Evolutionary conservation across 2,329 filamentous ascomycete species (phyloP).

Genomic region (Aspergillus brunneoviolaceus): DNA sequence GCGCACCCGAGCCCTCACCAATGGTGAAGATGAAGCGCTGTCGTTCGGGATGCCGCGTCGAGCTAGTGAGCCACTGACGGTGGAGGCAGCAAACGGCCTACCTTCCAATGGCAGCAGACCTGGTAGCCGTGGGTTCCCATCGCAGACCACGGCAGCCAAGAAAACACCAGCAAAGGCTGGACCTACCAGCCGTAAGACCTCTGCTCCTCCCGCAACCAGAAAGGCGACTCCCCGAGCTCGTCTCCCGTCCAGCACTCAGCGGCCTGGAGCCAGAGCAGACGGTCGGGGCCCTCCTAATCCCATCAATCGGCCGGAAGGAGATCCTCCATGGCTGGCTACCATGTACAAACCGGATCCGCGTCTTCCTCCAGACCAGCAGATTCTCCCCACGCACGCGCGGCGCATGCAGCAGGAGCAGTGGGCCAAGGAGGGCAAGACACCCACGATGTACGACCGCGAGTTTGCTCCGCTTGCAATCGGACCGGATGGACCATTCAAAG

Average conservation of each 20-base stretch:
- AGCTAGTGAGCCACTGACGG: constrained; percentile 57
- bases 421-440: constrained; percentile 87
- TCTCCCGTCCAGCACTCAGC: constrained; percentile 41
- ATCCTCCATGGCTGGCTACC: constrained; percentile 90
- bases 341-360: constrained; percentile 96
- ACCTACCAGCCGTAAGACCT: constrained; percentile 38
- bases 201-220: constrained; percentile 38
- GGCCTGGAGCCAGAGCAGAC: constrained; percentile 64
- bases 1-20: constrained; percentile 59
- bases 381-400: constrained; percentile 89
- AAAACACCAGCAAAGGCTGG: constrained; percentile 31
- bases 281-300: constrained; percentile 50
- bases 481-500: constrained; percentile 32
- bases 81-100: constrained; percentile 25
- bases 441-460: constrained; percentile 80
- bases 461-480: constrained; percentile 71
- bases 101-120: constrained; percentile 32
- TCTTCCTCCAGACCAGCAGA: constrained; percentile 89
- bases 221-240: constrained; percentile 42
- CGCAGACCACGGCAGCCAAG: constrained; percentile 32
- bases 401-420: constrained; percentile 91
- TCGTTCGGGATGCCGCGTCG: constrained; percentile 63
- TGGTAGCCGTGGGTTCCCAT: constrained; percentile 31
- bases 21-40: constrained; percentile 61
- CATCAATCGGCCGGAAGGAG: constrained; percentile 78